Percentiles rank a stretch among this genome's conserved stretches.
Evolutionary conservation across 1,284 basidiomycete genomes (phyloP).

Genomic region (Tylopilus sp.): DNA sequence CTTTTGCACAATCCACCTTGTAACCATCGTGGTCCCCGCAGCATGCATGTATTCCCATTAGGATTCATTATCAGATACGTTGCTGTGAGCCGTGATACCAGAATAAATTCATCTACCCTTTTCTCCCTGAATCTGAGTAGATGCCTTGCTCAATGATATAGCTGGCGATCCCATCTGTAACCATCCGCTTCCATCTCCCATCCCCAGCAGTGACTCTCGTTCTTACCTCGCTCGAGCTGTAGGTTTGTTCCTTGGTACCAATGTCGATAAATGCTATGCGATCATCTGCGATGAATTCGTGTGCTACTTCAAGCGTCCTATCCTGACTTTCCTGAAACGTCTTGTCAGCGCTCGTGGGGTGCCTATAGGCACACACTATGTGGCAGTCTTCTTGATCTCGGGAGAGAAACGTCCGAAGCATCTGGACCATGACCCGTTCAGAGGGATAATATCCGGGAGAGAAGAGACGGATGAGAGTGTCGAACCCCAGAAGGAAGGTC

Average conservation of each 20-base stretch:
- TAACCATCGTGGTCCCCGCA: slow-evolving; percentile 8
- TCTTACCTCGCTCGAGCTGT: slow-evolving; percentile 77
- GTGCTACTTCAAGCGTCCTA: slow-evolving; percentile 35
- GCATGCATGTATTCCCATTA: slow-evolving; percentile 4
- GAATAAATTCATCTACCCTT: slow-evolving; percentile 12
- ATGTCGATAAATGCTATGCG: slow-evolving; percentile 62
- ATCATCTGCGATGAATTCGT: slow-evolving; percentile 50
- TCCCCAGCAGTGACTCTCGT: slow-evolving; percentile 40
- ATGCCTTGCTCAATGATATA: slow-evolving; percentile 51
- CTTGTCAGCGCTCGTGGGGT: slow-evolving; percentile 15
- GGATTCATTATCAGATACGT: slow-evolving; percentile 3
- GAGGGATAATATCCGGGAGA: slow-evolving; percentile 75
- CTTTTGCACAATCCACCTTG: slow-evolving; percentile 69
- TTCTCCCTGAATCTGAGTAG: slow-evolving; percentile 37
- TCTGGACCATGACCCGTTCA: slow-evolving; percentile 48
- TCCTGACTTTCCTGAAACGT: slow-evolving; percentile 30
- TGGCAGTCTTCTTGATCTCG: slow-evolving; percentile 56
- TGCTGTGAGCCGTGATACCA: slow-evolving; percentile 6
- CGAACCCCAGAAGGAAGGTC: slow-evolving; percentile 77
- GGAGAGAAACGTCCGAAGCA: slow-evolving; percentile 63
- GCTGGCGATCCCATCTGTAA: slow-evolving; percentile 40
- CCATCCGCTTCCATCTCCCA: slow-evolving; percentile 39
- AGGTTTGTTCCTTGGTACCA: slow-evolving; percentile 49
- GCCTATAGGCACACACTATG: slow-evolving; percentile 70
- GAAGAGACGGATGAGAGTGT: slow-evolving; percentile 86